phyloP scores from a whole-genome alignment of 2,329 filamentous ascomycete genomes.

The Coleophoma cylindrospora region DNA sequence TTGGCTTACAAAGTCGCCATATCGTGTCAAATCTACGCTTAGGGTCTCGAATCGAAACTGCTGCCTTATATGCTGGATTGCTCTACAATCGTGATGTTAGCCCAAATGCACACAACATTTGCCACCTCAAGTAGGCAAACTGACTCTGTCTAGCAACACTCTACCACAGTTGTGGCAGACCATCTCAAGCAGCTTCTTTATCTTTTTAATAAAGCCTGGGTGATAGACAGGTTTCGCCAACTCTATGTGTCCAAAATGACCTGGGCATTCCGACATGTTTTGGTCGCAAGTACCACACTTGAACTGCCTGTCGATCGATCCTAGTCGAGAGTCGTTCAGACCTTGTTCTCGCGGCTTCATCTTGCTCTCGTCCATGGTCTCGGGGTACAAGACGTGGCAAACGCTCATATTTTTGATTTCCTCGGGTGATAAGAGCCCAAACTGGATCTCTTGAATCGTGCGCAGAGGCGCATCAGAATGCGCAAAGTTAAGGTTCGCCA shows the following conservation, averaged over 20 bases:
- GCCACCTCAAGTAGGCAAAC: slow-evolving; percentile 61
- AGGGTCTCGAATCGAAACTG: slow-evolving; percentile 80
- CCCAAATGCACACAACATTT: slow-evolving; percentile 45
- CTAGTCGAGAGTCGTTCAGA: slow-evolving; percentile 91
- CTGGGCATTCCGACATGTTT: slow-evolving; percentile 91
- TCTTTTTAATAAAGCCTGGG: slow-evolving; percentile 93
- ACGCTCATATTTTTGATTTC: slow-evolving; percentile 99
- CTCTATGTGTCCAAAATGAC: slow-evolving; percentile 98
- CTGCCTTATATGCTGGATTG: slow-evolving; percentile 77
- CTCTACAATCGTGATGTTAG: slow-evolving; percentile 64
- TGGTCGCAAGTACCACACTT: slow-evolving; percentile 96
- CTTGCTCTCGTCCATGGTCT: slow-evolving; percentile 97
- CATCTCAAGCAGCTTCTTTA: slow-evolving; percentile 98
- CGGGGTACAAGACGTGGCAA: slow-evolving; percentile 92
- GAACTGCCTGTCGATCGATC: slow-evolving; percentile 92
- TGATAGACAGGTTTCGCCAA: slow-evolving; percentile 95
- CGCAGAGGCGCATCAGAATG: slow-evolving; percentile 94
- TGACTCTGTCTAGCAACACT: slow-evolving; percentile 96
- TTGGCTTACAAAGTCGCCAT: slow-evolving; percentile 88
- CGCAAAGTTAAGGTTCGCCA: slow-evolving; percentile 89
- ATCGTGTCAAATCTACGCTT: slow-evolving; percentile 92
- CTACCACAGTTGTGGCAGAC: slow-evolving; percentile 99
- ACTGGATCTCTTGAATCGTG: slow-evolving; percentile 98
- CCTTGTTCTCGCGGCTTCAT: slow-evolving; percentile 86
- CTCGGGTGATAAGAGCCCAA: slow-evolving; percentile 93